Percentiles rank a stretch among this genome's conserved stretches.
These are phyloP conservation scores for Hypholoma sublateritium DNA, from an alignment of 768 basidiomycete species.

Conservation along the genomic window DNA sequence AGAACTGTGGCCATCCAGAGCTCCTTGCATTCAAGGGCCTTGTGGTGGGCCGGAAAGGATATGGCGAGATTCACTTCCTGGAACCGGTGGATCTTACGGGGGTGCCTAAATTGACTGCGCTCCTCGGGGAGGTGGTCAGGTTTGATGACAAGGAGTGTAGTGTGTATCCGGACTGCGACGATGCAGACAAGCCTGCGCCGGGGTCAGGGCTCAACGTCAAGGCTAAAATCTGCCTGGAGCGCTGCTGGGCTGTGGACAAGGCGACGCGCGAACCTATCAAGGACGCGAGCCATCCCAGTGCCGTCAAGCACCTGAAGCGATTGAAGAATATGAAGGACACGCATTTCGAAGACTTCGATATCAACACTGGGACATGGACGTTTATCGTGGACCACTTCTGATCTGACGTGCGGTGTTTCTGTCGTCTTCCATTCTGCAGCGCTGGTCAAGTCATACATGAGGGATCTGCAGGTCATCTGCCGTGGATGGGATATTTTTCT, in stretches of 20 bases:
- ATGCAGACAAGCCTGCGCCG: conserved; percentile 79
- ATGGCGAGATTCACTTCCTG: conserved; percentile 83
- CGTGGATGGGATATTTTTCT: conserved; percentile 18
- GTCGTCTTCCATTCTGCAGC: conserved; percentile 7
- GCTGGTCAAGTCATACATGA: conserved; percentile 1
- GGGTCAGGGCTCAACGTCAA: conserved; percentile 90
- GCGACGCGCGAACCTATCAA: conserved; percentile 88
- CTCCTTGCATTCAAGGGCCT: conserved; percentile 74
- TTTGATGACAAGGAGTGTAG: conserved; percentile 92
- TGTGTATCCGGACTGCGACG: conserved; percentile 89
- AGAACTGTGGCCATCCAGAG: conserved; percentile 63
- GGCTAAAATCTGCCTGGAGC: conserved; percentile 71
- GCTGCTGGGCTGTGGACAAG: conserved; percentile 91
- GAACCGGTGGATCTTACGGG: conserved; percentile 86
- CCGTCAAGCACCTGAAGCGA: conserved; percentile 74
- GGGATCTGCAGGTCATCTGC: conserved; percentile 24
- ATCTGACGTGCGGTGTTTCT: too few relatives aligned
- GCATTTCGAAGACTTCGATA: conserved; percentile 78
- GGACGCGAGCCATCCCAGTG: conserved; percentile 68
- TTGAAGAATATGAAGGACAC: conserved; percentile 86
- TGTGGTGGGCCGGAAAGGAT: conserved; percentile 88
- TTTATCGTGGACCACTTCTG: conserved; percentile 95
- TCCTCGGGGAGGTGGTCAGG: conserved; percentile 83
- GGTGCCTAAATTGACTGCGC: conserved; percentile 71
- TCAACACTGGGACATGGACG: conserved; percentile 84